Evolutionary conservation across 75 land plant species (phyloP), one percentile per base, ranked within the genome.

Genomic region (Adiantum capillusveneris): DNA sequence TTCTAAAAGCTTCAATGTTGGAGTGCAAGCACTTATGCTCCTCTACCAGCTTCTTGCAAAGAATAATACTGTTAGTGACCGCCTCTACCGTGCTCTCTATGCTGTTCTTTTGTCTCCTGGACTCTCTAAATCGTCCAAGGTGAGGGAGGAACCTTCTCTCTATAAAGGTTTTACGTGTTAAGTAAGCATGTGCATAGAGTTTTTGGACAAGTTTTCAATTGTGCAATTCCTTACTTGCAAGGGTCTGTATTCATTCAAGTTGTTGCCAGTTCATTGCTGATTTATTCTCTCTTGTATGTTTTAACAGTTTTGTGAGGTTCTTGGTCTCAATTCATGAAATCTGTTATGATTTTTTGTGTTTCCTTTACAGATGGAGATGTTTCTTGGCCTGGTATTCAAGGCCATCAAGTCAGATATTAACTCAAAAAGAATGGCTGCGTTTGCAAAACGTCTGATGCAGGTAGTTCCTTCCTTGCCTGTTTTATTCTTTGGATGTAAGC

Each of bases 21-120:
- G 85, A 25, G 86, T 95, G 57, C 99, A 95, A 71, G 97, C 97
- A 34, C 66, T 95, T 34, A 86, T 87, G 84, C 87, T 95, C 60
- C 71, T 95, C 42, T 82, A 80, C 60, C 96, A 90, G 45, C 70
- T 95, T 16, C 74, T 93, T 20, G 75, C 77, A 22, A 95, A 81
- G 75, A 86, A 90, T 67, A 96, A 90, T 55, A 70, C 89, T 58
- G 88, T 75, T 25, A 95, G 92, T 76, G 97, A 95, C 44, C 75
- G 97, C 20, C 87, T 86, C 76, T 90, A 84, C 58, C 92, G 99
- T 50, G 92, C 99, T 31, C 67, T 95, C 53, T 95, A 95, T 63
- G 39, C 88, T 49, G 83, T 87, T 52, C 78, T 95, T 12, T 63
- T 90, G 60, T 79, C 81, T 67, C 92, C 96, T 50, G 81, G 79